Conservation (phyloP, 257 asterid species). For the Cinchona pubescens region DNA sequence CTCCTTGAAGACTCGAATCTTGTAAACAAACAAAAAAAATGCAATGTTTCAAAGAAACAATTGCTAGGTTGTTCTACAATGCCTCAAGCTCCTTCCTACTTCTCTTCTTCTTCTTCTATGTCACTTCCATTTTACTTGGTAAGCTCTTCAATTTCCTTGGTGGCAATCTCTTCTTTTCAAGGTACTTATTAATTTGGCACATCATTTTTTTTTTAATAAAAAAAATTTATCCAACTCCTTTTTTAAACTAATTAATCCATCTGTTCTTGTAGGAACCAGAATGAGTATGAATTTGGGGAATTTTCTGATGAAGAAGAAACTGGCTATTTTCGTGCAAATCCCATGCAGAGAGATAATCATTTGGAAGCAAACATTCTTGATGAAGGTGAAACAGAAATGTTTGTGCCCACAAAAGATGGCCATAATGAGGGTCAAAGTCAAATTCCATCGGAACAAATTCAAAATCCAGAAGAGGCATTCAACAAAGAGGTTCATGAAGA, state of each 20-base stretch:
- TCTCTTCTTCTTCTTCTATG: conserved; percentile 63
- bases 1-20: conserved; percentile 35
- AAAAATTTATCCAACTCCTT: too few species aligned
- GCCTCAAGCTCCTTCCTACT: conserved; percentile 63
- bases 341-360: conserved; percentile 22
- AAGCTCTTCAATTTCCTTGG: conserved; percentile 66
- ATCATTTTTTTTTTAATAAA: background rate
- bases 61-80: conserved; percentile 66
- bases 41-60: conserved; percentile 60
- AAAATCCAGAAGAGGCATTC: background rate
- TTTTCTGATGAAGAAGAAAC: conserved; percentile 56
- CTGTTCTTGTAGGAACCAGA: conserved; percentile 46
- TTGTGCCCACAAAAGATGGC: background rate
- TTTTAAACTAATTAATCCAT: background rate
- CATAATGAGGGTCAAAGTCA: conserved; percentile 8
- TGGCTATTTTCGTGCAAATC: conserved; percentile 18
- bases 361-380: conserved; percentile 17
- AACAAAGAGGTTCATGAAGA: conserved; percentile 15
- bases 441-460: background rate
- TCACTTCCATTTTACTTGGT: conserved; percentile 70
- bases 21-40: conserved; percentile 31
- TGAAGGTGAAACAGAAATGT: conserved; percentile 11
- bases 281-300: conserved; percentile 40
- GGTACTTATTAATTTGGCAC: conserved; percentile 30
- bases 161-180: conserved; percentile 64